Percentiles rank a stretch among this genome's conserved stretches.
phyloP scores from a whole-genome alignment of 2,329 filamentous ascomycete species.

The Aphanocladium album region DNA sequence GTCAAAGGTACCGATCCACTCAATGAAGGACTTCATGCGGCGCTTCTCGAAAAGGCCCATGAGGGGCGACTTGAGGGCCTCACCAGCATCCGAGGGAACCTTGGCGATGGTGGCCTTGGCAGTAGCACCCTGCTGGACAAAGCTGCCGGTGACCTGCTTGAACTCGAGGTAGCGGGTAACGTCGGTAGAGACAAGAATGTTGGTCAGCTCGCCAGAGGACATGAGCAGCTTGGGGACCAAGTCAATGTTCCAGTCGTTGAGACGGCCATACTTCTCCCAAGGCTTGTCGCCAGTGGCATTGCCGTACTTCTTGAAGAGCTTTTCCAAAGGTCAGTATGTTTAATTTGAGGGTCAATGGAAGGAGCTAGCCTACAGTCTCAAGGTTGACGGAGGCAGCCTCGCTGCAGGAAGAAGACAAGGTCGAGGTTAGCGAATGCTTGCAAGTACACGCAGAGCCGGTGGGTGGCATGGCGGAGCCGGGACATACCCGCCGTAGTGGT shows the following conservation, averaged over 20 bases:
- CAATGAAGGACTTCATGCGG: slow-evolving; percentile 91
- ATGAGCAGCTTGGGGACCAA: slow-evolving; percentile 97
- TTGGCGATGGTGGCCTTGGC: slow-evolving; percentile 89
- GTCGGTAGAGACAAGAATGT: slow-evolving; percentile 95
- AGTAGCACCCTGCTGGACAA: slow-evolving; percentile 83
- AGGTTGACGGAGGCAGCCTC: slow-evolving; percentile 97
- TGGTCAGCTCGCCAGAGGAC: slow-evolving; percentile 96
- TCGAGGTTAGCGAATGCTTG: neutral
- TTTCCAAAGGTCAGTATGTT: slow-evolving; percentile 13
- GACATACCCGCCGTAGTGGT: slow-evolving; percentile 93
- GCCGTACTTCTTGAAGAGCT: slow-evolving; percentile 97
- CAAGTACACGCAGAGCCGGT: neutral
- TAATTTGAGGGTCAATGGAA: neutral
- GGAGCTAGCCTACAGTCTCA: slow-evolving; percentile 62
- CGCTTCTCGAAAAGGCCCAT: slow-evolving; percentile 99
- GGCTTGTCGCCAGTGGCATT: slow-evolving; percentile 78
- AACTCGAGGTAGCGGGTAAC: slow-evolving; percentile 86
- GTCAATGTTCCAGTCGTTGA: slow-evolving; percentile 99
- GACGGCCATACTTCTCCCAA: slow-evolving; percentile 95
- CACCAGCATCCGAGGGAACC: slow-evolving; percentile 86
- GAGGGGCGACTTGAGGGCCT: slow-evolving; percentile 85
- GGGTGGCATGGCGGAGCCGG: slow-evolving; percentile 6
- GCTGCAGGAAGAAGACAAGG: slow-evolving; percentile 33
- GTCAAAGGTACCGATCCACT: slow-evolving; percentile 89
- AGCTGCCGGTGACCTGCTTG: slow-evolving; percentile 93